phyloP scores from a whole-genome alignment of 371 early-diverging fungal genomes.

The Mucor lusitanicus region DNA sequence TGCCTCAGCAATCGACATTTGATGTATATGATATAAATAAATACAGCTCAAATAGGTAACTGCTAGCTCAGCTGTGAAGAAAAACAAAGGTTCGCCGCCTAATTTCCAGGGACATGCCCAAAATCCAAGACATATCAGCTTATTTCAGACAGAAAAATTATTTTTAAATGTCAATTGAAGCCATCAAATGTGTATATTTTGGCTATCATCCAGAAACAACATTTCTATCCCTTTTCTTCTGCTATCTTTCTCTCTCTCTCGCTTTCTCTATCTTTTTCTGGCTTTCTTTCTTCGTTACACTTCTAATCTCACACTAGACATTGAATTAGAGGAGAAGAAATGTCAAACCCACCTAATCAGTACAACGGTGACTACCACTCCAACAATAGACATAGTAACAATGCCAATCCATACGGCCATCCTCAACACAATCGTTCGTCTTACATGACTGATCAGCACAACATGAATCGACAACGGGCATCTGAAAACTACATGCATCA shows the following conservation, averaged over 20 bases:
- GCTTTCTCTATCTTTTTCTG: not conserved
- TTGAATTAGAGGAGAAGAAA: not conserved
- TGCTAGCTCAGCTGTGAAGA: not conserved
- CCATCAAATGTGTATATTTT: conserved; percentile 1
- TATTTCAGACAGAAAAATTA: not conserved
- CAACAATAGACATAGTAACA: not conserved
- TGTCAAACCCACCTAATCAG: not conserved
- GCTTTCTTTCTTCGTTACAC: not conserved
- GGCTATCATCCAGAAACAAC: not conserved
- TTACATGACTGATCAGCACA: not conserved
- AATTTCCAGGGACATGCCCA: conserved; percentile 1
- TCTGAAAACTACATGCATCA: not conserved
- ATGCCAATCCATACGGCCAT: not conserved
- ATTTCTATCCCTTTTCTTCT: not conserved
- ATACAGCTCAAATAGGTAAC: not conserved
- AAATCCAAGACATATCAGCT: not conserved
- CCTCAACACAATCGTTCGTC: not conserved
- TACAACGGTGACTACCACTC: not conserved
- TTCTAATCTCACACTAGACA: not conserved
- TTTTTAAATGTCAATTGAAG: conserved; percentile 7
- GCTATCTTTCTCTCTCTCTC: not conserved
- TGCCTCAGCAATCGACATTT: not conserved
- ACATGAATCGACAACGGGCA: not conserved
- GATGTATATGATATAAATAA: not conserved
- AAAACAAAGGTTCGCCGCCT: conserved; percentile 1